Conservation (phyloP, 169 alveolate genomes). For the Ichthyophthirius multifiliis region DNA sequence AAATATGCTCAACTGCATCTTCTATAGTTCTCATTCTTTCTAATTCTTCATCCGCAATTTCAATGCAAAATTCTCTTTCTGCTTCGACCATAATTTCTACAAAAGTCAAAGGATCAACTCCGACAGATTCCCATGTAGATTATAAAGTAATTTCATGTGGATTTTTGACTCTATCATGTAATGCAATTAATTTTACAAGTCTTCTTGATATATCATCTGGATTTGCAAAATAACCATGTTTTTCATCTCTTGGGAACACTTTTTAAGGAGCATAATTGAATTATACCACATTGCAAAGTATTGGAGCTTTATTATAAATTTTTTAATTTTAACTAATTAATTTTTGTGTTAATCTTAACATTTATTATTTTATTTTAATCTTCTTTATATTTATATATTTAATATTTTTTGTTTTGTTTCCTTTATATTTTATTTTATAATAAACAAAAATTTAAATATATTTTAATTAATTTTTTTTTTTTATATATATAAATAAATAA, state of each 20-base stretch:
- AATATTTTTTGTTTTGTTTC: too few relatives aligned
- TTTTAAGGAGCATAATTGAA: conserved; percentile 11
- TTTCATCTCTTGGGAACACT: conserved; percentile 10
- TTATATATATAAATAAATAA: too few relatives aligned
- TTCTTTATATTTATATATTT: too few relatives aligned
- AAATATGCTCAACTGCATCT: conserved; percentile 36
- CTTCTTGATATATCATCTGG: conserved; percentile 43
- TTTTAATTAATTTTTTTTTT: too few relatives aligned
- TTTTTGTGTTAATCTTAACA: too few relatives aligned
- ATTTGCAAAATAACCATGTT: conserved; percentile 27
- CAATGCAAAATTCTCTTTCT: conserved; percentile 36
- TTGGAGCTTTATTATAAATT: too few relatives aligned
- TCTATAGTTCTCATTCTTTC: conserved; percentile 42
- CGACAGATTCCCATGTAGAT: conserved; percentile 34
- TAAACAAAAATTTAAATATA: too few relatives aligned
- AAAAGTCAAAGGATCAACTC: conserved; percentile 20
- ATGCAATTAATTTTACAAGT: conserved; percentile 20
- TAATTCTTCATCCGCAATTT: conserved; percentile 41
- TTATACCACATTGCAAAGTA: neutral
- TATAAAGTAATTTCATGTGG: conserved; percentile 16
- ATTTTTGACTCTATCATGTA: conserved; percentile 29
- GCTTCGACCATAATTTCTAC: conserved; percentile 46
- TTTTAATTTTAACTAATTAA: too few relatives aligned
- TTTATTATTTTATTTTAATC: too few relatives aligned
- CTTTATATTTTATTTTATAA: too few relatives aligned